These are phyloP conservation scores for Leonotis leonurus DNA, from an alignment of 257 asterid species.

Conservation along the genomic window DNA sequence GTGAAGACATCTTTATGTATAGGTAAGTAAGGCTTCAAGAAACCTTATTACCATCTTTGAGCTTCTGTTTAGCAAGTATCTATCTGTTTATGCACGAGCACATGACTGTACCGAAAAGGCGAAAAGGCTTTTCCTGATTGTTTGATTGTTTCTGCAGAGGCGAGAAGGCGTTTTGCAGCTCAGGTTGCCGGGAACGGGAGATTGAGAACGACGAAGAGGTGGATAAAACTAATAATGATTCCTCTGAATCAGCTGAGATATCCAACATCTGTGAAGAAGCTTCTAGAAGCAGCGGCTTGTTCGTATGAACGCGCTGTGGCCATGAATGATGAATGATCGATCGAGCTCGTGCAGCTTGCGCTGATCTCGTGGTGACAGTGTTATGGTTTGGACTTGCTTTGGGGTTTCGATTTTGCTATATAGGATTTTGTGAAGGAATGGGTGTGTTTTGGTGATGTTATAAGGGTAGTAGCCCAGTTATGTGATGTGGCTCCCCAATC, in stretches of 20 bases:
- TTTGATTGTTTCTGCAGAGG: conserved; percentile 50
- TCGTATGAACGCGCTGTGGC: no score
- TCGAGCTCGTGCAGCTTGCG: conserved; percentile 13
- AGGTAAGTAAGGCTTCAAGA: conserved; percentile 50
- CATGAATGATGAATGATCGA: conserved; percentile 43
- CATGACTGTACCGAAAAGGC: no score
- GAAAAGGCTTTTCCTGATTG: no score
- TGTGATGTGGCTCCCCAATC: no score
- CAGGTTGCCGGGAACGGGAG: conserved; percentile 58
- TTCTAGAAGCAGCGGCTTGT: conserved; percentile 25
- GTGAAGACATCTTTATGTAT: conserved; percentile 83
- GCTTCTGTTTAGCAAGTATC: neutral
- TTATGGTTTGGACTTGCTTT: conserved; percentile 8
- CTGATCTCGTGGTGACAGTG: conserved; percentile 36
- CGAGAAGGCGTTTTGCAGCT: conserved; percentile 89
- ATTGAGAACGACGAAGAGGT: conserved; percentile 69
- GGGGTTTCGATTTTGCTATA: neutral
- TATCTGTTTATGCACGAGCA: neutral
- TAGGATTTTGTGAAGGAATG: conserved; percentile 9
- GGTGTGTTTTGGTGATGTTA: no score
- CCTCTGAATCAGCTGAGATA: no score
- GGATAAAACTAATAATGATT: no score
- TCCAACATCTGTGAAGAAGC: conserved; percentile 21
- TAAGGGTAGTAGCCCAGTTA: no score
- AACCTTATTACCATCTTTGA: neutral